Evolutionary conservation across 2,329 filamentous ascomycete genomes (phyloP), one percentile per base, ranked within the genome.

Genomic region (Cryphonectria naterciae): DNA sequence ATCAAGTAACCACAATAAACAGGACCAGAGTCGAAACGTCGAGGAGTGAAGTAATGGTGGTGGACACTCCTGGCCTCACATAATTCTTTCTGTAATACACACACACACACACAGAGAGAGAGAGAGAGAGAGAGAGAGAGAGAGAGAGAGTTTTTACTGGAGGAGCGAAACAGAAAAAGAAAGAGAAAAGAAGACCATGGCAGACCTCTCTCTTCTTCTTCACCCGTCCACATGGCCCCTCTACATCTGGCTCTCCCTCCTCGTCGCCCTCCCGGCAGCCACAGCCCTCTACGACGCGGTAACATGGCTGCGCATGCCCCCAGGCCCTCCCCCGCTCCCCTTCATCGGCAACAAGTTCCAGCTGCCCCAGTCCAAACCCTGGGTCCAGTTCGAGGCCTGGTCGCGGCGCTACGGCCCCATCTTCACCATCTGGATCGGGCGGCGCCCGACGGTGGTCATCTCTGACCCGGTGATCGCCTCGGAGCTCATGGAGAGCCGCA

Each of bases 361-460:
- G 52, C 75, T 82, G 5, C 69, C 74, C 5, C 58, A 62, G 64
- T 66, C 69, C 17, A 68, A 71, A 25, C 66, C 79, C 74, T 83
- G 80, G 81, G 70, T 82, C 13, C 77, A 80, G 67, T 82, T 85
- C 75, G 77, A 84, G 72, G 75, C 81, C 68, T 85, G 83, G 83
- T 81, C 81, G 13, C 78, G 80, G 62, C 75, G 58, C 35, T 85
- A 85, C 72, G 84, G 83, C 0, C 82, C 83, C 4, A 84, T 85
- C 65, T 84, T 82, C 75, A 85, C 83, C 2, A 79, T 85, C 71
- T 85, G 83, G 83, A 81, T 84, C 37, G 83, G 83, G 0, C 78
- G 83, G n/a, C 80, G 78, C 15, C 83, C 83, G 2, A 83, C 83
- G 0, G 71, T 85, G 6, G 77, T 85, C 67, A 77, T 85, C 65